Evolutionary conservation across 208 protist genomes (phyloP), one percentile per base, ranked within the genome.

Genomic region (Acanthamoeba healyi): DNA sequence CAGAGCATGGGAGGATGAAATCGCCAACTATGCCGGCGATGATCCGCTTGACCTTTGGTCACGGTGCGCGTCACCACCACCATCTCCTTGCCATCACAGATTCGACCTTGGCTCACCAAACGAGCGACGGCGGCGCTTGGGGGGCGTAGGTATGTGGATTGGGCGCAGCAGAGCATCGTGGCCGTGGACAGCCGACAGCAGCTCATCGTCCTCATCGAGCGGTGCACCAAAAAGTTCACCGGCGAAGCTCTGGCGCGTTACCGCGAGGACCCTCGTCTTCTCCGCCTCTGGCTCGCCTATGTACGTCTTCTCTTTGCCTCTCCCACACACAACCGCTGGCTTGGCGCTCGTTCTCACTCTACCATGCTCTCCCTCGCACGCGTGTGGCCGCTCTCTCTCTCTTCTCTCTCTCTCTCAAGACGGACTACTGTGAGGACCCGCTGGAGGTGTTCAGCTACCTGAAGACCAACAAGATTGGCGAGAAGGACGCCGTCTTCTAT

Each of bases 361-460:
- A n/a, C n/a, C n/a, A n/a, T n/a, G n/a, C n/a, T n/a, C n/a, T n/a
- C n/a, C n/a, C n/a, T n/a, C n/a, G n/a, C n/a, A n/a, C n/a, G n/a
- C n/a, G n/a, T n/a, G n/a, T n/a, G n/a, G n/a, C n/a, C n/a, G n/a
- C n/a, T n/a, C n/a, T n/a, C n/a, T n/a, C n/a, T n/a, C n/a, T n/a
- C n/a, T n/a, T n/a, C n/a, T n/a, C n/a, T n/a, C n/a, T n/a, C n/a
- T n/a, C n/a, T n/a, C n/a, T n/a, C n/a, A n/a, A 70, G 61, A 70
- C 61, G 61, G 61, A 70, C 22, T 70, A 70, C 61, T 70, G 61
- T 34, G 61, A 70, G 6, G 61, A 70, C 29, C 61, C 61, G 26
- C 29, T 70, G 61, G 61, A 29, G 61, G 61, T 70, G 29, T 70
- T 70, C 61, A 70, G n/a, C 61, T 70, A 70, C 29, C 61, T 70